Evolutionary conservation across 1,284 basidiomycete species (phyloP).

Genomic region (Golubevia pallescens): DNA sequence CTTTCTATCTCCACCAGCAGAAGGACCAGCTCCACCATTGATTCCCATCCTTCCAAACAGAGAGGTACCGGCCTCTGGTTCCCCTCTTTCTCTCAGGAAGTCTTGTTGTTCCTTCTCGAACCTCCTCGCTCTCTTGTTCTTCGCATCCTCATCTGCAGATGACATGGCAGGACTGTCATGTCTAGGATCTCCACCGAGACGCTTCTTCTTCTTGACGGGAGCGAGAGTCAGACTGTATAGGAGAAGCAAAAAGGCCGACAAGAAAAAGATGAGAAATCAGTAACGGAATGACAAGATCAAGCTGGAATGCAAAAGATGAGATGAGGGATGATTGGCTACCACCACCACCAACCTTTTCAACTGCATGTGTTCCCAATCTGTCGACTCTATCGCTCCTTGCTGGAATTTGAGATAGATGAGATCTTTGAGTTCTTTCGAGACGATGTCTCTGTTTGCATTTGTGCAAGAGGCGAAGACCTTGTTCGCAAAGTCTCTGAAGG

Average conservation of each 20-base stretch:
- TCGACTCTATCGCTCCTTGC: conserved; percentile 50
- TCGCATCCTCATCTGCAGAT: conserved; percentile 32
- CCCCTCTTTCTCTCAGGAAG: conserved; percentile 28
- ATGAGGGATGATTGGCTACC: too few relatives aligned
- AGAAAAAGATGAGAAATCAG: too few relatives aligned
- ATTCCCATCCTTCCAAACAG: neutral
- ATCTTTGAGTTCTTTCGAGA: conserved; percentile 49
- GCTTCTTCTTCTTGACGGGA: neutral
- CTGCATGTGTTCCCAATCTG: conserved; percentile 48
- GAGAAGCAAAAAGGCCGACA: too few relatives aligned
- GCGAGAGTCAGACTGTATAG: too few relatives aligned
- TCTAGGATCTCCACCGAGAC: neutral
- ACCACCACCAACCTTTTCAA: conserved; percentile 22
- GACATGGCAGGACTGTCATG: neutral
- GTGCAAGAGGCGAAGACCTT: conserved; percentile 45
- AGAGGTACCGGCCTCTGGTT: neutral
- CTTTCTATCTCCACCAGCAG: neutral
- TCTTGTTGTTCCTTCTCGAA: conserved; percentile 55
- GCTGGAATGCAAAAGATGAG: too few relatives aligned
- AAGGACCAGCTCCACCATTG: neutral
- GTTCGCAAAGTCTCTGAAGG: conserved; percentile 27
- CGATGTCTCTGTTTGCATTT: conserved; percentile 47
- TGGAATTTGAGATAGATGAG: conserved; percentile 57
- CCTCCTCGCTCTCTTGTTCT: conserved; percentile 50
- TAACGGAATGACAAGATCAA: too few relatives aligned